Base-by-base conservation (phyloP, 2,329 filamentous ascomycete species). In the Botrytis sinoallii region DNA sequence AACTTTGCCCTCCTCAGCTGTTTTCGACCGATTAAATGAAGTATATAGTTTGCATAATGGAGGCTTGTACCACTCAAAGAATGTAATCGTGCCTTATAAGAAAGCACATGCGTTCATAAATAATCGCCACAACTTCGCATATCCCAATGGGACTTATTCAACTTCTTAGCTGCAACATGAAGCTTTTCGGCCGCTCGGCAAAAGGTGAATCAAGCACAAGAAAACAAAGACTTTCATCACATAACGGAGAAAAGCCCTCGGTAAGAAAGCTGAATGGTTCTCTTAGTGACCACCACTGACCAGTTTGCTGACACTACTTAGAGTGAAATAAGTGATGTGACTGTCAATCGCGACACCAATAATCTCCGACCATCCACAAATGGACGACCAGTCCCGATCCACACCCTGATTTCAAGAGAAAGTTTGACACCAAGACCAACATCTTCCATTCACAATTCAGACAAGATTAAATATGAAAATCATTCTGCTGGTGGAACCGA, bases 321-420 rank as follows among this genome's bases (percentile, higher is more conserved):
- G 35, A 35, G 59, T 1, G 25, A 61, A 5, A 40, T 12, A 61
- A 61, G 10, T 40, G 4, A 61, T 61, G 35, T 10, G 10, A 52
- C 25, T n/a, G n/a, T 16, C 5, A 61, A 38, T n/a, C 20, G 10
- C 0, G 10, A 52, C 1, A 14, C 1, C 1, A 0, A 10, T 52
- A 52, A 3, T 40, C 22, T 3, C 7, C 22, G 35, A 38, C 14
- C 6, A 40, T 38, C 35, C 59, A n/a, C 59, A 40, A 40, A 61
- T n/a, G 22, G 5, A 61, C 59, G 5, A 25, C 59, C 25, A 32
- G n/a, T n/a, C n/a, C n/a, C n/a, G n/a, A n/a, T n/a, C n/a, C n/a
- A n/a, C n/a, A n/a, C n/a, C n/a, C n/a, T n/a, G n/a, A n/a, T n/a
- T n/a, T n/a, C n/a, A n/a, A n/a, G n/a, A n/a, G n/a, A n/a, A n/a